Percentiles rank a stretch among this genome's conserved stretches.
Conservation (phyloP, 257 asterid species). For the Solanum sitiens region DNA sequence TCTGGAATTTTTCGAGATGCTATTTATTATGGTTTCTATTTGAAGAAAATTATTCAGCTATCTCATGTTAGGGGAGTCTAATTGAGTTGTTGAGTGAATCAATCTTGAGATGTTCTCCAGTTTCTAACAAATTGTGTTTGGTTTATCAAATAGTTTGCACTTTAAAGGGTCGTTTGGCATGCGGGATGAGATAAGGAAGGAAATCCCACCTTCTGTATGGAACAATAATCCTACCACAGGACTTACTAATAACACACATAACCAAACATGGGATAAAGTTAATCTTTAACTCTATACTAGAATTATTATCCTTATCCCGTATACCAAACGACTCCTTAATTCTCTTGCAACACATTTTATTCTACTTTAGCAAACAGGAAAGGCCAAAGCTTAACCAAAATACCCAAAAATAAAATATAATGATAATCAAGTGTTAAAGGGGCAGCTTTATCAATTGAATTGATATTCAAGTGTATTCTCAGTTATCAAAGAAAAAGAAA, state of each 20-base stretch:
- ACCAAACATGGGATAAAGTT: not conserved
- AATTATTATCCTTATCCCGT: not conserved
- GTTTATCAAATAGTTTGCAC: not conserved
- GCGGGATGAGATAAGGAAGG: not conserved
- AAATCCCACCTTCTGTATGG: not conserved
- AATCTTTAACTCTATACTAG: not conserved
- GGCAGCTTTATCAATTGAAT: not conserved
- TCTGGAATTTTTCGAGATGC: not conserved
- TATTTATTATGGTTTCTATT: not conserved
- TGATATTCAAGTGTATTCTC: not conserved
- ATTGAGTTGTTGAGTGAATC: not conserved
- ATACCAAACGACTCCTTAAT: not conserved
- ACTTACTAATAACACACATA: not conserved
- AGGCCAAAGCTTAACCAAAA: not conserved
- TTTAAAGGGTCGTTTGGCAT: not conserved
- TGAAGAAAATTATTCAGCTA: not conserved
- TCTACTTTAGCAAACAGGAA: not conserved
- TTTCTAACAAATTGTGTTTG: not conserved
- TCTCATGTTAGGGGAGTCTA: not conserved
- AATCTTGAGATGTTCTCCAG: not conserved
- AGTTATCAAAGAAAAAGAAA: not conserved
- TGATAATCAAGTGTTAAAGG: not conserved
- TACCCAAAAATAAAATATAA: not conserved
- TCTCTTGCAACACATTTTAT: not conserved
- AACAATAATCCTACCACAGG: not conserved